These are phyloP conservation scores for Nemania serpens DNA, from an alignment of 2,329 filamentous ascomycete species.

Conservation along the genomic window DNA sequence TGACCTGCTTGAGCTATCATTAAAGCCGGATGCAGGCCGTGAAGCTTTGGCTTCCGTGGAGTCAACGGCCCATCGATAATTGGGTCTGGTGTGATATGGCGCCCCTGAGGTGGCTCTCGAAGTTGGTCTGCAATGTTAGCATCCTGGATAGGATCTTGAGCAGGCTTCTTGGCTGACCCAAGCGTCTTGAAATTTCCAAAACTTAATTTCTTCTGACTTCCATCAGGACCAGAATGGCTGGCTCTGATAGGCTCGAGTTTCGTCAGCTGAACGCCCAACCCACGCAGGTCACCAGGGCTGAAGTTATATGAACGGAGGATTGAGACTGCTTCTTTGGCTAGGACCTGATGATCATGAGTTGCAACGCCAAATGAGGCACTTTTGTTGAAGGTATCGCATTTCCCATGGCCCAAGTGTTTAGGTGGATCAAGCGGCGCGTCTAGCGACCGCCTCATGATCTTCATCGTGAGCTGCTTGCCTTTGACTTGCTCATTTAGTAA, in stretches of 20 bases:
- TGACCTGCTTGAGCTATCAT: constrained; percentile 55
- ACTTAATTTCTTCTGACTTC: constrained; percentile 78
- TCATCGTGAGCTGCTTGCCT: constrained; percentile 87
- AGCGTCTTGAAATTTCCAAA: constrained; percentile 64
- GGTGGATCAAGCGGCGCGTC: constrained; percentile 89
- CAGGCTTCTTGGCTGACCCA: constrained; percentile 45
- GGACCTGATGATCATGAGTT: constrained; percentile 72
- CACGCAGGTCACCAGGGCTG: constrained; percentile 88
- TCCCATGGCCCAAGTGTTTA: constrained; percentile 93
- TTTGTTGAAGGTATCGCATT: constrained; percentile 94
- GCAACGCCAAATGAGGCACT: constrained; percentile 81
- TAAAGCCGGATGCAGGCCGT: constrained; percentile 55
- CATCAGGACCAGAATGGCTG: constrained; percentile 59
- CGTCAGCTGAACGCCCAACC: constrained; percentile 90
- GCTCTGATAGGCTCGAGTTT: constrained; percentile 81
- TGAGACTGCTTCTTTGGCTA: constrained; percentile 83
- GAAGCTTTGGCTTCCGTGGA: constrained; percentile 54
- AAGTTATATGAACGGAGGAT: constrained; percentile 82
- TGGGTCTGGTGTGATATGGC: constrained; percentile 50
- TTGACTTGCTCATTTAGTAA: constrained; percentile 83
- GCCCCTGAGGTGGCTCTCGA: constrained; percentile 38
- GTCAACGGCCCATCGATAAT: constrained; percentile 61
- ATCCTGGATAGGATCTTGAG: constrained; percentile 55
- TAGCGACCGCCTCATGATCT: constrained; percentile 85
- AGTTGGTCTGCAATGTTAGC: constrained; percentile 44